Percentiles rank a stretch among this genome's conserved stretches.
Conservation (phyloP, 805 yeast genomes). For the Henningerozyma blattae region DNA sequence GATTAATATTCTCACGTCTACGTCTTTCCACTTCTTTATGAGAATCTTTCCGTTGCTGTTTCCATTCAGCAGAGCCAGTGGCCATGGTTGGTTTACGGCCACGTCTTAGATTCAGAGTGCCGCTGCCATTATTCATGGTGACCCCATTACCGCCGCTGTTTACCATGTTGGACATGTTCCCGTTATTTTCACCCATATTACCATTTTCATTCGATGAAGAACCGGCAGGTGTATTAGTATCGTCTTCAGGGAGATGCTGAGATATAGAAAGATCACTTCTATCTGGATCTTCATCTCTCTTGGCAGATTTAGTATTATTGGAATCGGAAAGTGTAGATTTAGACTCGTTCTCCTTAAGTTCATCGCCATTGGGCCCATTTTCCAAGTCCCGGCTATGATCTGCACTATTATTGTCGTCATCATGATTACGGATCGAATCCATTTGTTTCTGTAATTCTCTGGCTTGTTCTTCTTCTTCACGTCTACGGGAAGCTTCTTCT, state of each 20-base stretch:
- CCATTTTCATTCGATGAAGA: conserved; percentile 1
- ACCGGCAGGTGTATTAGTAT: too few relatives aligned
- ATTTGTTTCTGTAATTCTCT: too few relatives aligned
- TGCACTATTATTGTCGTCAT: neutral
- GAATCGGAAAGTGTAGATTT: too few relatives aligned
- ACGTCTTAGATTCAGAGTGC: too few relatives aligned
- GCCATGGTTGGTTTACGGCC: conserved; percentile 20
- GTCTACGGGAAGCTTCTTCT: conserved; percentile 3
- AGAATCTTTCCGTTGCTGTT: conserved; percentile 60
- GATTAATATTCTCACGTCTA: conserved; percentile 78
- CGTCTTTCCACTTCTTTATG: conserved; percentile 95
- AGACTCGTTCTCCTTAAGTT: neutral
- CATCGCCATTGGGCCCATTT: neutral
- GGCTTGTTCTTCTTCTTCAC: conserved; percentile 5
- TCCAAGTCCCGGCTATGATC: neutral
- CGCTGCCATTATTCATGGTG: conserved; percentile 1
- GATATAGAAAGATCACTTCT: too few relatives aligned
- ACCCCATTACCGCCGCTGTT: conserved; percentile 1
- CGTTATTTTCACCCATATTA: conserved; percentile 1
- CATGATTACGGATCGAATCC: too few relatives aligned
- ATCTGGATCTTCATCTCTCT: too few relatives aligned
- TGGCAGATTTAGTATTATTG: too few relatives aligned
- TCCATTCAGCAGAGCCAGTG: conserved; percentile 22
- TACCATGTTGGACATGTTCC: conserved; percentile 1
- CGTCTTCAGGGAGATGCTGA: too few relatives aligned